A percentile compares a stretch with the other conserved stretches of the same genome.
Conservation (phyloP, 1,139 yeast genomes). For the Saccharomyces hybrid region DNA sequence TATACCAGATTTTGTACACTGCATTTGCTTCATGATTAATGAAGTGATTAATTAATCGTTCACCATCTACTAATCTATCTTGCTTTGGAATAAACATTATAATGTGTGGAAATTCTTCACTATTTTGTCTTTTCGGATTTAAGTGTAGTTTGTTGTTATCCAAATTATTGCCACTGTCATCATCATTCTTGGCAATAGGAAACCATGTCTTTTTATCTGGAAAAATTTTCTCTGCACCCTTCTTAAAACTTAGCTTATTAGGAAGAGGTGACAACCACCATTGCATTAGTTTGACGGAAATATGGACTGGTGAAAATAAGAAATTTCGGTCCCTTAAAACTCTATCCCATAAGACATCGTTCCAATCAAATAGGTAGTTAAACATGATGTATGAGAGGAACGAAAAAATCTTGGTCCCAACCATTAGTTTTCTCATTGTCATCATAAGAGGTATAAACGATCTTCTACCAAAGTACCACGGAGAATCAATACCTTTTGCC, state of each 20-base stretch:
- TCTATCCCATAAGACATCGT: conserved; percentile 67
- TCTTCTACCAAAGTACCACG: conserved; percentile 51
- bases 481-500: conserved; percentile 35
- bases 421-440: conserved; percentile 40
- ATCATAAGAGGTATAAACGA: conserved; percentile 58
- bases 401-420: conserved; percentile 50
- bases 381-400: conserved; percentile 70
- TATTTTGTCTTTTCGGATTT: conserved; percentile 20
- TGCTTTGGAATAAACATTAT: conserved; percentile 45
- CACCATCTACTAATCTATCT: conserved; percentile 56
- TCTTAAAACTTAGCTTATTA: conserved; percentile 24
- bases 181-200: conserved; percentile 15
- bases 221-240: conserved; percentile 26
- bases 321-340: conserved; percentile 64
- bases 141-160: conserved; percentile 31
- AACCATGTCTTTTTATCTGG: conserved; percentile 32
- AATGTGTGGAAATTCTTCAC: conserved; percentile 31
- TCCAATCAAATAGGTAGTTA: conserved; percentile 82
- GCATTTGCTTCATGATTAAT: conserved; percentile 42
- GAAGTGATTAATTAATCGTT: conserved; percentile 41
- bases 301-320: conserved; percentile 74
- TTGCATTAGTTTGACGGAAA: conserved; percentile 71
- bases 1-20: conserved; percentile 37
- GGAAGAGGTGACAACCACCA: conserved; percentile 65
- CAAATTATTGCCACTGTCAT: conserved; percentile 5